Conservation (phyloP, 306 rosid species). For the Bauhinia variegata region DNA sequence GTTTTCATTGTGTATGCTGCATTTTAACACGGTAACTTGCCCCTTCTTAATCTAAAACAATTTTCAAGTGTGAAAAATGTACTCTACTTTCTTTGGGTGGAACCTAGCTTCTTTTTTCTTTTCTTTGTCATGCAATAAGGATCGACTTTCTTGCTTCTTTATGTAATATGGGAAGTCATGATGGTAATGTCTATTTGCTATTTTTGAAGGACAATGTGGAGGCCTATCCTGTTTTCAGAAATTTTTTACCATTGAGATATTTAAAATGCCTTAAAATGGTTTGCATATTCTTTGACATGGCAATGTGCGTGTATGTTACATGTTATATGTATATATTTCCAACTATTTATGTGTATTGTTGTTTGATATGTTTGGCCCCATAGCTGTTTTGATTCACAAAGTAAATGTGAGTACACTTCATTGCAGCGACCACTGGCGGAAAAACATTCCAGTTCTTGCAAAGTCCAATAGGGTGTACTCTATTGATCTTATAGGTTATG, state of each 20-base stretch:
- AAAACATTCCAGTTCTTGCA: conserved; percentile 75
- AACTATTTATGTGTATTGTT: conserved; percentile 12
- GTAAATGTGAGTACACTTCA: conserved; percentile 40
- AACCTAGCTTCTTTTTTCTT: too few relatives aligned
- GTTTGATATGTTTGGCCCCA: conserved; percentile 33
- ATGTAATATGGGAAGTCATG: too few relatives aligned
- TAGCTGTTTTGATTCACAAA: conserved; percentile 22
- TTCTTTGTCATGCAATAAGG: too few relatives aligned
- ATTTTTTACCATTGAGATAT: neutral
- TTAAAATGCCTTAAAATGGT: conserved; percentile 4
- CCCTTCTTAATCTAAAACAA: too few relatives aligned
- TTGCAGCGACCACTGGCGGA: conserved; percentile 97
- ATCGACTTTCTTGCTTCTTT: too few relatives aligned
- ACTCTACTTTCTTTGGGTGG: too few relatives aligned
- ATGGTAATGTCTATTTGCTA: too few relatives aligned
- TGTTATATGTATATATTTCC: neutral
- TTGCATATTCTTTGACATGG: neutral
- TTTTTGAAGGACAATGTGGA: neutral
- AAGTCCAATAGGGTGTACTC: conserved; percentile 79
- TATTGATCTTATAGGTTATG: conserved; percentile 94
- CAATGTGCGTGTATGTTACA: neutral
- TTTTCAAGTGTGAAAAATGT: too few relatives aligned
- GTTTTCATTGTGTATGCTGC: too few relatives aligned
- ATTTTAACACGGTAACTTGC: too few relatives aligned
- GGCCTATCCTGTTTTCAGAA: neutral